Evolutionary conservation across 169 alveolate genomes (phyloP).

Genomic region (Plasmodium yoelii): DNA sequence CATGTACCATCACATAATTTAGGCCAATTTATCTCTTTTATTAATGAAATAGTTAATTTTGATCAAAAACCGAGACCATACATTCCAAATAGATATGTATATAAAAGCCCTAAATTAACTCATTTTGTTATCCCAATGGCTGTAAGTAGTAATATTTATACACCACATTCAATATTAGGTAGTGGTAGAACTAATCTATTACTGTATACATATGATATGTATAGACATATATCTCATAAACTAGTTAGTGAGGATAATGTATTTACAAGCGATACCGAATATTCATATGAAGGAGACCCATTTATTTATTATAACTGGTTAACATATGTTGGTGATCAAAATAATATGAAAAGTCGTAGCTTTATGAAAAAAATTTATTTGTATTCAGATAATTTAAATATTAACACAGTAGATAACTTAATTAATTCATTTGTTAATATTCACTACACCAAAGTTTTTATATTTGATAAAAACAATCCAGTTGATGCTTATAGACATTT

Average conservation of each 20-base stretch:
- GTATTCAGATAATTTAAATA: slow-evolving; percentile 43
- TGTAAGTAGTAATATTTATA: slow-evolving; percentile 12
- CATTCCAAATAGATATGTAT: slow-evolving; percentile 63
- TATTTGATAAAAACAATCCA: slow-evolving; percentile 22
- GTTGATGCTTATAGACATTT: slow-evolving; percentile 15
- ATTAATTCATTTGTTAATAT: slow-evolving; percentile 30
- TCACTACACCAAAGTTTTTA: slow-evolving; percentile 47
- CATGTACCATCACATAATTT: neutral
- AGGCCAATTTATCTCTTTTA: slow-evolving; percentile 40
- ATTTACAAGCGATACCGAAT: slow-evolving; percentile 2
- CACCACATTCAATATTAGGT: slow-evolving; percentile 51
- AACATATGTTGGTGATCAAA: slow-evolving; percentile 53
- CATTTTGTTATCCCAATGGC: slow-evolving; percentile 37
- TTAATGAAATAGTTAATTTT: slow-evolving; percentile 60
- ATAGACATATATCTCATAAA: slow-evolving; percentile 22
- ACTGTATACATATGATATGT: slow-evolving; percentile 38
- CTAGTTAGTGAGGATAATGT: slow-evolving; percentile 22
- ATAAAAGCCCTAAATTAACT: slow-evolving; percentile 40
- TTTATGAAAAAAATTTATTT: slow-evolving; percentile 27
- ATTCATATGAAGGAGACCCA: slow-evolving; percentile 39
- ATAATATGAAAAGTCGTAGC: neutral
- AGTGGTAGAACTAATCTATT: slow-evolving; percentile 54
- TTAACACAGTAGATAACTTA: slow-evolving; percentile 29
- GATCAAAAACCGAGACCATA: slow-evolving; percentile 63
- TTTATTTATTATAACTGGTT: slow-evolving; percentile 67